Base-by-base conservation (phyloP, 768 basidiomycete species). In the Termitomyces sp. region DNA sequence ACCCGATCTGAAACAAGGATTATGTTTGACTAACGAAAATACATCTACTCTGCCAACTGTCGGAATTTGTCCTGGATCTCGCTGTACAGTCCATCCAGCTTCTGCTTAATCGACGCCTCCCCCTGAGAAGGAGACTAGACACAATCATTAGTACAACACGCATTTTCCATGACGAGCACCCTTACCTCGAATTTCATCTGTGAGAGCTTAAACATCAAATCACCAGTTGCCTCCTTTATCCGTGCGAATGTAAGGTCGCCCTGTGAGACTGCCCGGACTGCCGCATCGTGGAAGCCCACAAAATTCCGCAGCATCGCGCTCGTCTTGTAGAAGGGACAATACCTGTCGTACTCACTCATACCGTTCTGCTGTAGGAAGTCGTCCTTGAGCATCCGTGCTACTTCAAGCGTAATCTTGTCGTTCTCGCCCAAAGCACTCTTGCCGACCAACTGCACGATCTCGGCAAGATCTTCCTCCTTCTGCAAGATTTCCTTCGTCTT, bases 241-340 rank as follows among this genome's bases (percentile, higher is more conserved):
- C 85, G 87, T 34, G 85, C 75, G 67, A 94, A 96, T 20, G 92
- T 92, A 58, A 89, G 75, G 65, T 94, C 90, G 52, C 87, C 86
- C 65, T 89, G 84, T 28, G 87, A 81, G 51, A 97, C 92, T 22
- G 92, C 90, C 68, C 83, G 88, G 68, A 90, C 79, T 8, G 96
- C 93, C n/a, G 82, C 78, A 69, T 98, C 92, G 70, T 97, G 90
- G 82, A 94, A 98, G 13, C 84, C 83, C 62, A 98, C 92, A 69
- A 96, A 93, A 75, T 96, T 96, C 68, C 83, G 85, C 70, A 98
- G 73, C 97, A 99, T 99, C 48, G 83, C 92, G 55, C 86, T 89
- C 46, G 95, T 97, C 87, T 98, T 97, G 86, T 97, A 97, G 82
- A 99, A 98, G 15, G 96, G 96, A 68, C 96, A 99, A 77, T 84